phyloP scores from a whole-genome alignment of 176 grass and related monocot species.

The Zea mays region Zm-B73-REFERENCE-NAM-5.0 NC_050099.1:46586001-46586500 shows the following conservation, averaged over 20 bases:
- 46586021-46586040: slow-evolving; percentile 80
- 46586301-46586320: slow-evolving; percentile 6
- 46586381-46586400: slow-evolving; percentile 4
- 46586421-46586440: not conserved
- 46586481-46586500: not conserved
- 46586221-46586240: not conserved
- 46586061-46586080: slow-evolving; percentile 78
- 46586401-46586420: not conserved
- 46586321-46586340: not conserved
- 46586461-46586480: not conserved
- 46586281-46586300: not conserved
- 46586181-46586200: not conserved
- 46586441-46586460: not conserved
- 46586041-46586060: slow-evolving; percentile 84
- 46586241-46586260: slow-evolving; percentile 1
- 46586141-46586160: slow-evolving; percentile 13
- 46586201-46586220: not conserved
- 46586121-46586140: not conserved
- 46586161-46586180: not conserved
- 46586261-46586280: slow-evolving; percentile 10
- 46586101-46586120: slow-evolving; percentile 61
- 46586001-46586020: slow-evolving; percentile 70
- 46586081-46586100: slow-evolving; percentile 83
- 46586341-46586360: not conserved
- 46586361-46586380: not conserved